Conservation (phyloP, 257 asterid genomes). For the Scutellaria galericulata region DNA sequence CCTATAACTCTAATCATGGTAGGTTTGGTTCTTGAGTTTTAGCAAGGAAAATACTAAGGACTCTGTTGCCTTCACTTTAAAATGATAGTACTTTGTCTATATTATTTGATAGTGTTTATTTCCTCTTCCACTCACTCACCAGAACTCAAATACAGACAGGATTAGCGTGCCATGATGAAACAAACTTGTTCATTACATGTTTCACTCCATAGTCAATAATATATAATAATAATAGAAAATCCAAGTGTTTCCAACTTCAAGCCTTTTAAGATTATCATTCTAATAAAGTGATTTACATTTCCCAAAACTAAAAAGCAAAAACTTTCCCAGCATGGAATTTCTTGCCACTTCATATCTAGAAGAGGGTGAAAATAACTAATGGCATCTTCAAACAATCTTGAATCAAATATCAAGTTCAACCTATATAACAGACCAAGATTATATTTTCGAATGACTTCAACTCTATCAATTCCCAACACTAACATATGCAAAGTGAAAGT, state of each 20-base stretch:
- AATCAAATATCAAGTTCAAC: constrained; percentile 2
- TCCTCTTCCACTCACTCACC: neutral
- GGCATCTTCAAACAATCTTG: constrained; percentile 17
- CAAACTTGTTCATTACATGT: neutral
- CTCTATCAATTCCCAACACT: constrained; percentile 4
- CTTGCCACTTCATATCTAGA: neutral
- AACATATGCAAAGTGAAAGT: constrained; percentile 6
- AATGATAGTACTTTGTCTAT: too few species aligned
- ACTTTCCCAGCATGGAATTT: neutral
- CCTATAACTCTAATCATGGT: neutral
- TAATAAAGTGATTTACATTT: neutral
- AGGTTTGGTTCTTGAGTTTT: neutral
- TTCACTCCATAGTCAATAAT: neutral
- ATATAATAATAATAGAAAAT: neutral
- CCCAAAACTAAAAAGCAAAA: neutral
- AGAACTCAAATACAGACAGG: neutral
- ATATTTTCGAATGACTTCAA: constrained; percentile 1
- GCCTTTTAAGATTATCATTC: neutral
- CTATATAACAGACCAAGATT: constrained; percentile 8
- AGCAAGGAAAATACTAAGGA: neutral
- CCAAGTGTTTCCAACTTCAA: constrained; percentile 17
- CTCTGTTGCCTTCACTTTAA: too few species aligned
- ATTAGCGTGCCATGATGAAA: neutral
- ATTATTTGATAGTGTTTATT: too few species aligned
- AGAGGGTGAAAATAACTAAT: neutral